Conservation (phyloP, 345 rosid genomes). For the Salix viminalis region DNA sequence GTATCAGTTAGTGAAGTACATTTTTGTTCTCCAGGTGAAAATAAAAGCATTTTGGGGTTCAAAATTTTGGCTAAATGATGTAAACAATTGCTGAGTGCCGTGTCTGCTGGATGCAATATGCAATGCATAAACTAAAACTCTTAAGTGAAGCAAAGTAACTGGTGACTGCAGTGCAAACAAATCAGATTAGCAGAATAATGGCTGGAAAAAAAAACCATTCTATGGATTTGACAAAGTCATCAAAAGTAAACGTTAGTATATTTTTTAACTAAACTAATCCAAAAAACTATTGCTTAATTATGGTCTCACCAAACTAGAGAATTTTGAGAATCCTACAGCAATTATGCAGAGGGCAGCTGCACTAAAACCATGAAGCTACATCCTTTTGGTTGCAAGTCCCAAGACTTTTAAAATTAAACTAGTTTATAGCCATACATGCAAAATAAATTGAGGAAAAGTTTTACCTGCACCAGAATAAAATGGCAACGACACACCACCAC, state of each 20-base stretch:
- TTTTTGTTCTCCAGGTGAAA: not conserved
- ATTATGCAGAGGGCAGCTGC: not conserved
- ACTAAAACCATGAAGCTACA: not conserved
- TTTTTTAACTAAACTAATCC: not conserved
- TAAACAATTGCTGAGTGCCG: not conserved
- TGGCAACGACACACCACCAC: conserved; percentile 92
- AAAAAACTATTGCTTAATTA: not conserved
- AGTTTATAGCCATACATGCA: not conserved
- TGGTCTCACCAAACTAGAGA: not conserved
- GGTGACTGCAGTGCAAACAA: not conserved
- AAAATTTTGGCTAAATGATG: not conserved
- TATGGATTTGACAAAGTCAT: not conserved
- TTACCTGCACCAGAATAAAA: conserved; percentile 96
- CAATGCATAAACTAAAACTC: not conserved
- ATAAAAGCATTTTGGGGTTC: not conserved
- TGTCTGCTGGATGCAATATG: not conserved
- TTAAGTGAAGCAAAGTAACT: not conserved
- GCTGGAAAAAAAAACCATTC: not conserved
- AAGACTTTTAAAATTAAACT: not conserved
- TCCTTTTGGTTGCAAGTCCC: not conserved
- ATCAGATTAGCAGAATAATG: not conserved
- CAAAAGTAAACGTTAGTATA: not conserved
- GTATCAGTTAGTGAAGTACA: not conserved
- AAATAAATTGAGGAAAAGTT: conserved; percentile 9
- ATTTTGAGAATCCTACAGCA: not conserved